Base-by-base conservation (phyloP, 306 rosid species). In the Glycyrrhiza uralensis region DNA sequence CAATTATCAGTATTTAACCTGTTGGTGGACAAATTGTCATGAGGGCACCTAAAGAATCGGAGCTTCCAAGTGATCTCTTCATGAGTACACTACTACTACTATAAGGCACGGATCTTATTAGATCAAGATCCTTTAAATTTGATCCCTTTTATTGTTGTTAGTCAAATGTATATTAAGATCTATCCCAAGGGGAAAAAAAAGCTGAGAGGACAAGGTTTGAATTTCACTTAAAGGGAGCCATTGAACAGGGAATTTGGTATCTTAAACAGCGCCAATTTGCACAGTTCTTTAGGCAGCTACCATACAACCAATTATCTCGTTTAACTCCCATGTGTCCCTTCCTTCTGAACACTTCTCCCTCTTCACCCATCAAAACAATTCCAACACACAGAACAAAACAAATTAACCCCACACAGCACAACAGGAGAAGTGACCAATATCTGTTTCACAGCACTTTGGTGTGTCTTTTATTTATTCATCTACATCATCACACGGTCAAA, bases 21-120 rank as follows among this genome's bases (percentile, higher is more conserved):
- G 88, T 64, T 66, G 81, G 55, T 59, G 93, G 96, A 86, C 89
- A 86, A 76, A 81, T 85, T 14, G 94, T 72, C 64, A 90, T 85
- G 82, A 86, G 79, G 55, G 88, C 90, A 66, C 90, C 97, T 57
- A 86, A 30, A 35, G 92, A 88, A 66, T 88, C 94, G 1, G 92
- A 83, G 80, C 92, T 90, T 22, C 80, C 71, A 66, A 82, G 91
- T n/a, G n/a, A n/a, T 79, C 97, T 88, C 90, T 90, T 90, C 94
- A 90, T 90, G 89, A 52, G 61, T 32, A 15, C 7, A n/a, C n/a
- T n/a, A n/a, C n/a, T n/a, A n/a, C 39, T 51, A 24, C 15, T 41
- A 63, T 24, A 54, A 54, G 61, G 15, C 66, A 52, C 70, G 22
- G 86, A 83, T 80, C 86, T 79, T 50, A 11, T 10, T 73, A 66